Percentiles rank a stretch among this genome's conserved stretches.
These are phyloP conservation scores for Syzygium aromaticum DNA, from an alignment of 345 rosid species.

Conservation along the genomic window DNA sequence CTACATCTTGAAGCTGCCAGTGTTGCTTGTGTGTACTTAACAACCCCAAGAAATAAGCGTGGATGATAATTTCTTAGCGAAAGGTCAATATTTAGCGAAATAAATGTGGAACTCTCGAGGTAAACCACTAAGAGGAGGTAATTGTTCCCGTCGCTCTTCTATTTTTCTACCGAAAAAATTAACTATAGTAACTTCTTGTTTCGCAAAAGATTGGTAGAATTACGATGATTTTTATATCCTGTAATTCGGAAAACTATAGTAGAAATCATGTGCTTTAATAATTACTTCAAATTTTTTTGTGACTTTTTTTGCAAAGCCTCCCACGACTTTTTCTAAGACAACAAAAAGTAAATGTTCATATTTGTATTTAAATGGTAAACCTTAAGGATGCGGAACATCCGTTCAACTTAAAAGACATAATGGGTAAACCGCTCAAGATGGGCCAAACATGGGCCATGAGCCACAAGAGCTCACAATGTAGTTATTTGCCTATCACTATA, in stretches of 20 bases:
- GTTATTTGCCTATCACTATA: no score
- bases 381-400: not conserved
- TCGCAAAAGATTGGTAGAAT: not conserved
- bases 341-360: not conserved
- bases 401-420: not conserved
- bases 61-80: fast-evolving
- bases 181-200: not conserved
- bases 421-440: no score
- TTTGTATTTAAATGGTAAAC: not conserved
- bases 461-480: no score
- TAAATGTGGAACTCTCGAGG: not conserved
- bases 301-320: not conserved
- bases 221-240: not conserved
- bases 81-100: no score
- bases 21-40: not conserved
- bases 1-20: not conserved
- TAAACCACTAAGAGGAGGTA: not conserved
- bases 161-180: not conserved
- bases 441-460: no score
- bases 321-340: not conserved
- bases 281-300: not conserved
- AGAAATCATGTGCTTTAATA: not conserved
- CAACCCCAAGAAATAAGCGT: not conserved
- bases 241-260: not conserved
- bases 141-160: not conserved